A percentile compares a stretch with the other conserved stretches of the same genome.
Conservation (phyloP, 768 basidiomycete genomes). For the Lactifluus hygrophoroides region DNA sequence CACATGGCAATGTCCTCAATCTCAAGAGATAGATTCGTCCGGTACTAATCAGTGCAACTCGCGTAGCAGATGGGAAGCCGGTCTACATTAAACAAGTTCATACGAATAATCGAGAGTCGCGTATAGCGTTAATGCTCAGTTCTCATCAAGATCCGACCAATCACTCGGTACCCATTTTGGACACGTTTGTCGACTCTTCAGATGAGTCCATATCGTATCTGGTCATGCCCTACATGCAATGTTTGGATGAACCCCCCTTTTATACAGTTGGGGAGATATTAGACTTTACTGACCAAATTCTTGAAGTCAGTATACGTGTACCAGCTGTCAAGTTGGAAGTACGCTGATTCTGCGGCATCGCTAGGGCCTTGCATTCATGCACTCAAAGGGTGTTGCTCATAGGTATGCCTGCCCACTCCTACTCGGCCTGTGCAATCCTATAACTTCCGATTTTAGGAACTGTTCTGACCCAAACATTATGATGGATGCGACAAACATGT, state of each 20-base stretch:
- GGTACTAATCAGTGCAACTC: conserved; percentile 26
- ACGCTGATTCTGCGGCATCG: not conserved
- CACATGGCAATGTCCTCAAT: not conserved
- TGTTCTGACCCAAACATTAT: not conserved
- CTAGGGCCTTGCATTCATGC: conserved; percentile 18
- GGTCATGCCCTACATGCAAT: conserved; percentile 15
- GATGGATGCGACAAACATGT: conserved; percentile 15
- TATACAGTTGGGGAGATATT: not conserved
- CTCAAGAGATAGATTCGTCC: not conserved
- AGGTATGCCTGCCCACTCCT: not conserved
- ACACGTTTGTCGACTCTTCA: not conserved
- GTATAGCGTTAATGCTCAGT: conserved; percentile 15
- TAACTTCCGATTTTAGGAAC: not conserved
- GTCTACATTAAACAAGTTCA: conserved; percentile 27
- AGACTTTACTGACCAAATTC: conserved; percentile 13
- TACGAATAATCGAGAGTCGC: conserved; percentile 12
- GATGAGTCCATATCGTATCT: conserved; percentile 8
- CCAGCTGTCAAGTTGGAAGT: no score
- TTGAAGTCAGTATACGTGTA: no score
- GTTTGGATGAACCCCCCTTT: not conserved
- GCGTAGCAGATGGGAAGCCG: conserved; percentile 23
- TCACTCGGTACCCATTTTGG: conserved; percentile 15
- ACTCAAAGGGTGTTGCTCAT: conserved; percentile 15
- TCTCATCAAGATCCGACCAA: not conserved
- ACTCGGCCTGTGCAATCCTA: no score